Conservation (phyloP, 768 basidiomycete species). For the Suillus ampliporus region DNA sequence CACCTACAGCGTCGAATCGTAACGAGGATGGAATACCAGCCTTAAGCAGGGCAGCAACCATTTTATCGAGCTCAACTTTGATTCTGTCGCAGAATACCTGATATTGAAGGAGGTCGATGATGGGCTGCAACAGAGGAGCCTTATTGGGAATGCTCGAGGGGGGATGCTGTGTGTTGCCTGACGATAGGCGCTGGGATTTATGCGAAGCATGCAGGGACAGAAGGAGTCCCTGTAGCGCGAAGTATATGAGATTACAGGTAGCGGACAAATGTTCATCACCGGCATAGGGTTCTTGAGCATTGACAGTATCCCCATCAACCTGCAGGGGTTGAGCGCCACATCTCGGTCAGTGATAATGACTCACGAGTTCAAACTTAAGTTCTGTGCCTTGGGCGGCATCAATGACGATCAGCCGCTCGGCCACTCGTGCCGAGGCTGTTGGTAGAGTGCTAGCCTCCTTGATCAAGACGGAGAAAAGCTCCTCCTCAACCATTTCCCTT, state of each 20-base stretch:
- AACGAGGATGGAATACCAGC: slow-evolving; percentile 63
- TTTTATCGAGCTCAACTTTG: slow-evolving; percentile 58
- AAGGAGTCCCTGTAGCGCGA: slow-evolving; percentile 66
- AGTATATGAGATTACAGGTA: slow-evolving; percentile 73
- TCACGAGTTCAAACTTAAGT: slow-evolving; percentile 75
- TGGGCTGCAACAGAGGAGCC: slow-evolving; percentile 69
- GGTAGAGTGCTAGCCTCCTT: slow-evolving; percentile 78
- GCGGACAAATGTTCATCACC: slow-evolving; percentile 28
- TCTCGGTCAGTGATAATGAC: slow-evolving; percentile 35
- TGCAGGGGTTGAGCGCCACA: slow-evolving; percentile 20
- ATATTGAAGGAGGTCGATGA: slow-evolving; percentile 84
- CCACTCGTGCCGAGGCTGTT: slow-evolving; percentile 77
- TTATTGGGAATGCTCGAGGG: slow-evolving; percentile 22
- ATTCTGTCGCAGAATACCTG: slow-evolving; percentile 72
- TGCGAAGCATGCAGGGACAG: slow-evolving; percentile 60
- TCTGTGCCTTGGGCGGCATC: slow-evolving; percentile 77
- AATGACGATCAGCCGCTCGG: slow-evolving; percentile 77
- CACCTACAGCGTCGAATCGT: slow-evolving; percentile 68
- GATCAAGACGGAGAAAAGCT: slow-evolving; percentile 77
- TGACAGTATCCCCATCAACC: slow-evolving; percentile 39
- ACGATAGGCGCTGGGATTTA: slow-evolving; percentile 48
- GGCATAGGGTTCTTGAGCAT: slow-evolving; percentile 16
- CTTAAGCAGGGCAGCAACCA: slow-evolving; percentile 50
- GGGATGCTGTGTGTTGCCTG: slow-evolving; percentile 30
- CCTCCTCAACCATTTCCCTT: slow-evolving; percentile 77